Evolutionary conservation across 768 basidiomycete genomes (phyloP), one percentile per base, ranked within the genome.

Genomic region (Russula brevipes): DNA sequence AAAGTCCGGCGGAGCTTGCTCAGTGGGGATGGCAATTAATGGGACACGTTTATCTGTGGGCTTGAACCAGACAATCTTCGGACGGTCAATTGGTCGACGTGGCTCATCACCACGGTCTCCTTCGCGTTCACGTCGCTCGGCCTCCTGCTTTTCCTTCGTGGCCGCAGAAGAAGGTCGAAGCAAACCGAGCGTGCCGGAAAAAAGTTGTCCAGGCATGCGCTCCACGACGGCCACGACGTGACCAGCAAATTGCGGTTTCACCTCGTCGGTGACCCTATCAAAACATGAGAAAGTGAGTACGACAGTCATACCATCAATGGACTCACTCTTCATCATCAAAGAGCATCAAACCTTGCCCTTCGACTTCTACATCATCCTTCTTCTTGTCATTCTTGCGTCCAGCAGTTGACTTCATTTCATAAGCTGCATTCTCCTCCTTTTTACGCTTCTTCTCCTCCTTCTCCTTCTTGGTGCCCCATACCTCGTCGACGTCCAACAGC

Each of bases 381-480:
- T 98, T 98, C 86, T 99, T 99, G 79, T 98, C 96, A 71, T 94
- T 92, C 77, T 92, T 94, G 69, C 91, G 85, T 63, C 86, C 88
- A 41, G 79, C 82, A 47, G 77, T 80, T 6, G 85, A 80, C 74
- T 87, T 91, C 59, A 88, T 72, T 71, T 98, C 96, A 74, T 94
- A 98, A 0, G 94, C 92, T 35, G 94, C 88, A 72, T 95, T 97
- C 77, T 98, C 97, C 77, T 98, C 97, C 83, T 99, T 99, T 79
- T 98, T 98, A 72, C 96, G 83, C 80, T 99, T 98, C 87, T 99
- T 99, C 80, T 98, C 97, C 75, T 98, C 97, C 78, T 99, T 99
- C 79, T 99, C 97, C 77, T 99, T 99, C 82, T 99, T 99, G 5
- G 97, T 97, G 9, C 91, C 89, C 92, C 92, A 92, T 14, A 97